Evolutionary conservation across 371 early-diverging fungal species (phyloP).

Genomic region (Sporodiniella umbellata): DNA sequence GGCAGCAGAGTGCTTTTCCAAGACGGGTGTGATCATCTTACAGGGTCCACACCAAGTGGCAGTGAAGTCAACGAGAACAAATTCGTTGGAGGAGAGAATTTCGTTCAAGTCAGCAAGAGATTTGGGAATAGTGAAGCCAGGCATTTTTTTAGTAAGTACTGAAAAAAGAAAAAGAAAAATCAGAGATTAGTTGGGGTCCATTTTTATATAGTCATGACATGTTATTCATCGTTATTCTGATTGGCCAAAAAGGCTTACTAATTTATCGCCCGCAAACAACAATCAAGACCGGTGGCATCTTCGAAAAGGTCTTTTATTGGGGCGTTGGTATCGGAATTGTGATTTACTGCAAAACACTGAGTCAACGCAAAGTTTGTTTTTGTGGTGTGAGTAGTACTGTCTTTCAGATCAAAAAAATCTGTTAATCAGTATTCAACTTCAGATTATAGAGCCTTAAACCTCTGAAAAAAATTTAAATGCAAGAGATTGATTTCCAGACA

Average conservation of each 20-base stretch:
- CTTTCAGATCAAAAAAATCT: too few species aligned
- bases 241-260: neutral
- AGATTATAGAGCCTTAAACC: too few species aligned
- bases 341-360: too few species aligned
- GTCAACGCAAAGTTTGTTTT: too few species aligned
- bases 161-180: constrained; percentile 5
- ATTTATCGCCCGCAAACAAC: neutral
- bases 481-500: too few species aligned
- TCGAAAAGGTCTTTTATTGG: too few species aligned
- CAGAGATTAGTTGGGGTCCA: neutral
- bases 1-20: constrained; percentile 51
- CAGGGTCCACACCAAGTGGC: constrained; percentile 86
- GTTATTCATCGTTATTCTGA: constrained; percentile 5
- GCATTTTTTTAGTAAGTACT: constrained; percentile 1
- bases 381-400: too few species aligned
- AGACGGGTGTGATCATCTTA: constrained; percentile 80
- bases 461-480: too few species aligned
- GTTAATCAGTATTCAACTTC: too few species aligned
- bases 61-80: constrained; percentile 62
- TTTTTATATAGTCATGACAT: constrained; percentile 16
- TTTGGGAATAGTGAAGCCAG: constrained; percentile 12
- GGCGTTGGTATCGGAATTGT: neutral
- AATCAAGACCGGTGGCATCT: too few species aligned
- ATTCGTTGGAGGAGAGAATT: constrained; percentile 28
- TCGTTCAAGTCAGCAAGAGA: constrained; percentile 24